Base-by-base conservation (phyloP, 163 green algal genomes). In the Chlamydomonas reinhardtii region DNA sequence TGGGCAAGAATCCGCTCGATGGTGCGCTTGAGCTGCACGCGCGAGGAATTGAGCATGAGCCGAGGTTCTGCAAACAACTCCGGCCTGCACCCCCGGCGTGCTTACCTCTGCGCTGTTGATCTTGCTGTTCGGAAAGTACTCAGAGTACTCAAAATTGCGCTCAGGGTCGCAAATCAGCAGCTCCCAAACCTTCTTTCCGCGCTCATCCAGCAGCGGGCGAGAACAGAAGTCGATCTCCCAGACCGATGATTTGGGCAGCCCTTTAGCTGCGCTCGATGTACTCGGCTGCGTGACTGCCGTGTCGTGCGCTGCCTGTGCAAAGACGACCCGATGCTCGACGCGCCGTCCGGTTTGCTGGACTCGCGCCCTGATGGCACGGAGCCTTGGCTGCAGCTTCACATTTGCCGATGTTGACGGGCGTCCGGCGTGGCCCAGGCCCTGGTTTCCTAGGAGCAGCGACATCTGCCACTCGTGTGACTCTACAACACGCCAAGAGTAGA, bases 151-250 rank as follows among this genome's bases (percentile, higher is more conserved):
- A 70, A 99, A 99, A 24, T 74, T 94, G 52, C 98, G 89, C 68
- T 96, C 89, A 4, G 95, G 89, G 87, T 97, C 93, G 89, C 94
- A 98, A 22, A 99, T 94, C 0, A 99, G 89, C 62, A 99, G 95
- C 93, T 99, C 98, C 97, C 95, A 97, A 16, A 97, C 92, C 83
- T 99, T 99, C 92, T 99, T 99, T 68, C 96, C 96, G 12, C 97
- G 91, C 83, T 99, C 97, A 76, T 99, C 98, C 52, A 99, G 76
- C 62, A 99, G 92, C 19, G 97, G 98, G 25, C 98, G 92, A 2
- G 95, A 98, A 88, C 96, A 99, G 78, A 99, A 99, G 84, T 99
- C 98, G 24, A 99, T 92, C 87, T 99, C 95, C 96, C 97, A 99
- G 12, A 92, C 85, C 25, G 81, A 61, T 27, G 84, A 74, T 19